Evolutionary conservation across 179 eudicot genomes (phyloP).

Genomic region (Camellia oleifera): DNA sequence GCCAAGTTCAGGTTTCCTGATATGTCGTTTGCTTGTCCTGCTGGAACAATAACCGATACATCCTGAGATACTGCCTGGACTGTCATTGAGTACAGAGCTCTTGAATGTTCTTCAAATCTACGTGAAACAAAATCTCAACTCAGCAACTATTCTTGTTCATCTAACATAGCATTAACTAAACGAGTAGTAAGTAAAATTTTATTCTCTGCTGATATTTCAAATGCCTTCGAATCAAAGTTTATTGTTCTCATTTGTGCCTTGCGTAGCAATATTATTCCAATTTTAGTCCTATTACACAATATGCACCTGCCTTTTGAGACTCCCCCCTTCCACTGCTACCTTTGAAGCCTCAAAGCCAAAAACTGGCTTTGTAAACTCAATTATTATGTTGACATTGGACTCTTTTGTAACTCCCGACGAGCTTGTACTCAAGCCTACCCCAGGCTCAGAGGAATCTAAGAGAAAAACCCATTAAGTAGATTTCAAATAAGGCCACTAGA

Average conservation of each 20-base stretch:
- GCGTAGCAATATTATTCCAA: not conserved
- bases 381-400: conserved; percentile 7
- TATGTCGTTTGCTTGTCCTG: conserved; percentile 13
- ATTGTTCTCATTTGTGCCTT: not conserved
- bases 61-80: conserved; percentile 16
- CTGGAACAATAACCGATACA: conserved; percentile 12
- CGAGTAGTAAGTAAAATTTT: not conserved
- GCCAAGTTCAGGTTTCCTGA: conserved; percentile 20
- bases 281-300: not conserved
- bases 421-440: conserved; percentile 22
- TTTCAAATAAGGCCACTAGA: not conserved
- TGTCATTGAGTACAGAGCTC: conserved; percentile 22
- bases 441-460: conserved; percentile 10
- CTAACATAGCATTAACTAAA: not conserved
- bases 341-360: conserved; percentile 19
- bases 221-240: not conserved
- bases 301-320: conserved; percentile 24
- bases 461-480: not conserved
- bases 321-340: conserved; percentile 23
- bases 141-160: not conserved
- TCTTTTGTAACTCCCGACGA: conserved; percentile 8
- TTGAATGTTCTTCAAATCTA: conserved; percentile 25
- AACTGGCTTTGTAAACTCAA: conserved; percentile 23
- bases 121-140: not conserved
- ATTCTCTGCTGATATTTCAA: not conserved